A percentile compares a stretch with the other conserved stretches of the same genome.
Evolutionary conservation across 139 green algal genomes (phyloP).

Genomic region (Ettlia oleoabundans): DNA sequence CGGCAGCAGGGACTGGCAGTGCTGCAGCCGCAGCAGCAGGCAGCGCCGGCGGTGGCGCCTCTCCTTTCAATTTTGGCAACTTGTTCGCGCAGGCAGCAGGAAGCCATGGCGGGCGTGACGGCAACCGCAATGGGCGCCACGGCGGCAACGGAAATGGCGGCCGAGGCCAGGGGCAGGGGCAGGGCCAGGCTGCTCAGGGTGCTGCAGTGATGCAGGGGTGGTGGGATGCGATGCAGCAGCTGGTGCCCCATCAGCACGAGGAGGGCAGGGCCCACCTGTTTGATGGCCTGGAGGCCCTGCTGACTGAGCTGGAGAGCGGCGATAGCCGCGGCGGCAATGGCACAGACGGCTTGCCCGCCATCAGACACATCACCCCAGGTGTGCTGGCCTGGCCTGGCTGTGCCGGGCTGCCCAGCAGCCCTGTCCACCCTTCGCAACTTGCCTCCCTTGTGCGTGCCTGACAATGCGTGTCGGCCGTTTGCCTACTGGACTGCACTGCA

Average conservation of each 20-base stretch:
- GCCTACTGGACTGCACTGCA: too few species aligned
- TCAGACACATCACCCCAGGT: neutral
- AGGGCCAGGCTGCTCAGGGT: neutral
- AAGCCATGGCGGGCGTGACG: neutral
- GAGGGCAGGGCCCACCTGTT: conserved; percentile 5
- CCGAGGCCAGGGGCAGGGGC: neutral
- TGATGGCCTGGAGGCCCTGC: conserved; percentile 1
- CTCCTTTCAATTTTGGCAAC: conserved; percentile 26
- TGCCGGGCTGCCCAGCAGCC: neutral
- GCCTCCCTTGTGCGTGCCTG: neutral
- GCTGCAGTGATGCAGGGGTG: neutral
- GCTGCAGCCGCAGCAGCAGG: neutral
- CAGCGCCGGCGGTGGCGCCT: neutral
- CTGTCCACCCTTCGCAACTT: too few species aligned
- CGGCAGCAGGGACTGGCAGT: neutral
- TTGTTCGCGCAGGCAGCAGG: neutral
- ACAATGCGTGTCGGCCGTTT: too few species aligned
- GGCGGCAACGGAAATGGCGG: neutral
- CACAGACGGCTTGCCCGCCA: neutral
- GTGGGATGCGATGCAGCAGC: neutral
- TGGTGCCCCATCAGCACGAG: neutral
- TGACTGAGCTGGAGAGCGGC: neutral
- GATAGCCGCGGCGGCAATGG: too few species aligned
- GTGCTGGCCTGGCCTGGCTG: too few species aligned
- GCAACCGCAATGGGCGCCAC: neutral